Percentiles rank a stretch among this genome's conserved stretches.
phyloP scores from a whole-genome alignment of 1,284 basidiomycete species.

The Naganishia sp. region DNA sequence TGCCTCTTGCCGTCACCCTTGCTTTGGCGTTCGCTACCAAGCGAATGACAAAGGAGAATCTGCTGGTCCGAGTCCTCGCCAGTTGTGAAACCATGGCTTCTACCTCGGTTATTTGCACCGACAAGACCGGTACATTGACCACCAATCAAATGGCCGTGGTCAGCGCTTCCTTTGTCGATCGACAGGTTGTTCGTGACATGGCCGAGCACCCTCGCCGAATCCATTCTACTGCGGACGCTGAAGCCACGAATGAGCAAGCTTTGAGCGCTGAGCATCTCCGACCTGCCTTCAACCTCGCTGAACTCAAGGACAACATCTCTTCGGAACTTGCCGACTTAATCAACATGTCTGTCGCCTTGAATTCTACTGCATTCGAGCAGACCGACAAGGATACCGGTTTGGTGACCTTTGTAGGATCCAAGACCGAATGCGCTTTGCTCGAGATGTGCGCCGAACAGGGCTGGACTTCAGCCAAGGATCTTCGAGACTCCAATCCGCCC shows the following conservation, averaged over 20 bases:
- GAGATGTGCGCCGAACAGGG: slow-evolving; percentile 82
- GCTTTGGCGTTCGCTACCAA: slow-evolving; percentile 96
- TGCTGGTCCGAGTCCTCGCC: slow-evolving; percentile 90
- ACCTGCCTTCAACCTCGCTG: slow-evolving; percentile 70
- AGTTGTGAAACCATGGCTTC: slow-evolving; percentile 99
- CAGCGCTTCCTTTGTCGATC: slow-evolving; percentile 86
- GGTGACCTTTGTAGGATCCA: slow-evolving; percentile 80
- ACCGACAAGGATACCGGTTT: slow-evolving; percentile 66
- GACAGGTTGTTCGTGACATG: slow-evolving; percentile 84
- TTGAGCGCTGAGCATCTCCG: slow-evolving; percentile 39
- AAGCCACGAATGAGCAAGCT: slow-evolving; percentile 61
- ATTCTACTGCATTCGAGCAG: slow-evolving; percentile 95
- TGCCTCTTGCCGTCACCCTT: slow-evolving; percentile 93
- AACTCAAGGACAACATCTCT: slow-evolving; percentile 67
- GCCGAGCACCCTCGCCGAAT: slow-evolving; percentile 68
- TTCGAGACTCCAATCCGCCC: slow-evolving; percentile 66
- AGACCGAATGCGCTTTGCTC: slow-evolving; percentile 93
- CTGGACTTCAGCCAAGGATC: slow-evolving; percentile 75
- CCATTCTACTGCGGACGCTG: slow-evolving; percentile 18
- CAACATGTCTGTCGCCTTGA: slow-evolving; percentile 85
- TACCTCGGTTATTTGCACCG: slow-evolving; percentile 85
- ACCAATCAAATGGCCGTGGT: slow-evolving; percentile 95
- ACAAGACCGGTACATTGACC: slow-evolving; percentile 65
- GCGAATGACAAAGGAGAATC: slow-evolving; percentile 91
- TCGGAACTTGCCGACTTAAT: slow-evolving; percentile 68